Percentiles rank a stretch among this genome's conserved stretches.
Evolutionary conservation across 2,329 filamentous ascomycete species (phyloP).

Genomic region (Cytospora piceicola): DNA sequence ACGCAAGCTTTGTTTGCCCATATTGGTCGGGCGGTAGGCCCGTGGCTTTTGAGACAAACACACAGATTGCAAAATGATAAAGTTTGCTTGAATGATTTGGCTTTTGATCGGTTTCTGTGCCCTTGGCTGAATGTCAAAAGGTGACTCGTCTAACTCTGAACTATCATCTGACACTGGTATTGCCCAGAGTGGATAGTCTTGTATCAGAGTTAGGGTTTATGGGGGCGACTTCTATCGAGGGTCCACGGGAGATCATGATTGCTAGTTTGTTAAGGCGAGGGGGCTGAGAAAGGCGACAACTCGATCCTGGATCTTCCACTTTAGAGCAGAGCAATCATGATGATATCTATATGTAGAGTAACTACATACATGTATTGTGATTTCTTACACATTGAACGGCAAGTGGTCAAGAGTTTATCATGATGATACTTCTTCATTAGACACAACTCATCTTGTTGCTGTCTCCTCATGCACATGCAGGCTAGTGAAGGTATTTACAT

Average conservation of each 20-base stretch:
- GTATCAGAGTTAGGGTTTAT: not conserved
- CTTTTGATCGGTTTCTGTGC: constrained; percentile 1
- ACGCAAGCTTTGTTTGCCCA: not conserved
- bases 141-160: not conserved
- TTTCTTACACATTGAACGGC: too few species aligned
- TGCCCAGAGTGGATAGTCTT: not conserved
- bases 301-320: too few species aligned
- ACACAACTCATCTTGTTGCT: too few species aligned
- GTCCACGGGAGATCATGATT: not conserved
- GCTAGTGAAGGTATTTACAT: too few species aligned
- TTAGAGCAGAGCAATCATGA: too few species aligned
- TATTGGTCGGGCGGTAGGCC: constrained; percentile 13
- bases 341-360: too few species aligned
- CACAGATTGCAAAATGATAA: constrained; percentile 9
- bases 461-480: too few species aligned
- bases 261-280: too few species aligned
- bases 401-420: too few species aligned
- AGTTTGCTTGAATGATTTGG: constrained; percentile 15
- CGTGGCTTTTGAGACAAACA: constrained; percentile 19
- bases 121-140: not conserved
- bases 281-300: too few species aligned
- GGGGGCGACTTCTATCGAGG: not conserved
- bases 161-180: not conserved
- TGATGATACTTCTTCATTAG: too few species aligned
- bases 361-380: too few species aligned